Base-by-base conservation (phyloP, 2,329 filamentous ascomycete species). In the Neocucurbitaria cava region DNA sequence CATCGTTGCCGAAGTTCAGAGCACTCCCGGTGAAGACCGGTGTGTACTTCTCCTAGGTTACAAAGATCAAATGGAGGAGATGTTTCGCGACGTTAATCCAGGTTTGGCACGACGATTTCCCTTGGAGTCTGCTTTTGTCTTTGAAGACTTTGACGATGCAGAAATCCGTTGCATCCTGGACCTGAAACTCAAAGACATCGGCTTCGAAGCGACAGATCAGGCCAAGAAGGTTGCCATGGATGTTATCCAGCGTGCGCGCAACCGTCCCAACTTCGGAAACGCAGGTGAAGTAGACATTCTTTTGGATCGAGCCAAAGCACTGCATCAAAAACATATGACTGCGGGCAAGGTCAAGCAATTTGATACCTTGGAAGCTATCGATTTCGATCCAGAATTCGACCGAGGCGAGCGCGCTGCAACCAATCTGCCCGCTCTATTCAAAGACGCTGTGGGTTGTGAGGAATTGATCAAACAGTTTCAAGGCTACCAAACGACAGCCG, bases 41-140 rank as follows among this genome's bases (percentile, higher is more conserved):
- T 92, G 88, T 57, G 87, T 92, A 0, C 77, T 92, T 0, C 77
- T 92, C 0, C 77, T 91, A 0, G 90, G 90, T 0, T 92, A 92
- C 73, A 81, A 85, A 44, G 83, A 87, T 0, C 79, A 88, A 59
- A 89, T 93, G 85, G 80, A 85, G 47, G 76, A 82, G 0, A 91
- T 92, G 88, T 87, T 92, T 56, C 84, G 86, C n/a, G 87, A 88
- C 28, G 84, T 85, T 44, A 92, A 92, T 54, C 89, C 89, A 0
- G 90, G 89, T 0, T 78, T 92, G 0, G 80, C 78, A 3, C 78
- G 89, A 24, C 81, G 89, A 0, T 92, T 92, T 54, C 86, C 86
- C 0, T 69, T 90, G 0, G 78, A 82, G 0, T 81, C 82, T 0
- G 87, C 85, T 0, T 92, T 92, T 59, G 67, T 72, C 0, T 93